Evolutionary conservation across 441 rosid species (phyloP), one percentile per base, ranked within the genome.

Genomic region (Jatropha multifida): DNA sequence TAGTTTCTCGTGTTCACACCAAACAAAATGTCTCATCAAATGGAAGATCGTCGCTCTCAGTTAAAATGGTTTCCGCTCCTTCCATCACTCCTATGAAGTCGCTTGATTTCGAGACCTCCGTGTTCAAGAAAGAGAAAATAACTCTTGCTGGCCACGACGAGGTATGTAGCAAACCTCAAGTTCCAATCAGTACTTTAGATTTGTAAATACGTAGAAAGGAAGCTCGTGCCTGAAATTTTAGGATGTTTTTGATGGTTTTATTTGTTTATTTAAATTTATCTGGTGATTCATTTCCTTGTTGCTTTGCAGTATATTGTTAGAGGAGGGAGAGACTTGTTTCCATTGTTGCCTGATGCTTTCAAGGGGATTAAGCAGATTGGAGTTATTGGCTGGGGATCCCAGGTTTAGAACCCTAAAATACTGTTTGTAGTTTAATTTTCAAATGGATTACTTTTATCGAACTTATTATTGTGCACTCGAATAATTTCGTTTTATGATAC

Each of bases 331-430:
- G 89, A 94, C 77, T 83, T 94, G 86, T 94, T 94, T 85, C 87
- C 84, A 44, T 81, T 89, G 85, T 84, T 92, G 70, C 91, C 91
- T 0, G 94, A 88, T 71, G 97, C 97, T 20, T 88, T 92, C 79
- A 92, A 88, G 76, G 97, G 98, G 37, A 80, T 94, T 74, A 89
- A 88, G 82, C 96, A 94, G 86, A 94, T 94, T 72, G 97, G 98
- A 56, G 94, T 94, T 1, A 88, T 94, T 56, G 98, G 97, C 14
- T 94, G 96, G 98, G 97, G 98, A 18, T 92, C 98, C 54, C 97
- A 94, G 93, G 96, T 18, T 40, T 44, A 59, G 2, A 26, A 7
- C 48, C 12, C 13, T 11, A 52, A 46, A 3, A 18, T 3, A 32
- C 32, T 32, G 1, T 0, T 23, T 6, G 37, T 51, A n/a, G 67